Base-by-base conservation (phyloP, 129 eudicot genomes). In the Flaveria sonorensis region DNA sequence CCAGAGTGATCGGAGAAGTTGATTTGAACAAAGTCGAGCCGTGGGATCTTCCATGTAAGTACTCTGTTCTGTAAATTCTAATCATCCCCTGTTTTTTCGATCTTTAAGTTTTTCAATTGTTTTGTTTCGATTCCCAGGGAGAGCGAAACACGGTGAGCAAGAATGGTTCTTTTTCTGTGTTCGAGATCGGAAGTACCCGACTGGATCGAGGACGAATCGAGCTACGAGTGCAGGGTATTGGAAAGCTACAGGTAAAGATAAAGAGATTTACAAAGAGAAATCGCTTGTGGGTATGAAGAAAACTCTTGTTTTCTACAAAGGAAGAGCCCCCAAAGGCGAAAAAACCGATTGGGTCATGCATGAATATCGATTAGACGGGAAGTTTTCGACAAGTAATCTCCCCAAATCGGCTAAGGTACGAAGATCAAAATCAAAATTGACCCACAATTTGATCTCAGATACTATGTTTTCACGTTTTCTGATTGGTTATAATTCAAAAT, bases 21-120 rank as follows among this genome's bases (percentile, higher is more conserved):
- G 97, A 93, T 86, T 83, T 93, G 80, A 93, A 93, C 79, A 88
- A 90, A 84, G 92, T 88, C 9, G 98, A 93, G 66, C 97, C 98
- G 56, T 93, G 98, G 98, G 98, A 93, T 72, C 84, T 92, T 75
- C 98, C 98, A 28, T 86, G 98, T 92, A 74, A 80, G 24, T 57
- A 3, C 28, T 57, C 46, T 68, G 51, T 71, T 76, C 13, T 11
- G 11, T 45, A 9, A 45, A 45, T 45, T 45, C 2, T 19, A 2
- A 14, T 6, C 56, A 53, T 51, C 57, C 56, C 28, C 32, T 63
- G 60, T 36, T 64, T n/a, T 76, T 40, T 19, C 28, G 10, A 12
- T 68, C 24, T 52, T 19, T 1, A 3, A 16, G 3, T 48, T 12
- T 18, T 7, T 14, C 15, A 24, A 43, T 20, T 21, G 2, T 7